Base-by-base conservation (phyloP, 371 early-diverging fungal species). In the Umbelopsis sp. region DNA sequence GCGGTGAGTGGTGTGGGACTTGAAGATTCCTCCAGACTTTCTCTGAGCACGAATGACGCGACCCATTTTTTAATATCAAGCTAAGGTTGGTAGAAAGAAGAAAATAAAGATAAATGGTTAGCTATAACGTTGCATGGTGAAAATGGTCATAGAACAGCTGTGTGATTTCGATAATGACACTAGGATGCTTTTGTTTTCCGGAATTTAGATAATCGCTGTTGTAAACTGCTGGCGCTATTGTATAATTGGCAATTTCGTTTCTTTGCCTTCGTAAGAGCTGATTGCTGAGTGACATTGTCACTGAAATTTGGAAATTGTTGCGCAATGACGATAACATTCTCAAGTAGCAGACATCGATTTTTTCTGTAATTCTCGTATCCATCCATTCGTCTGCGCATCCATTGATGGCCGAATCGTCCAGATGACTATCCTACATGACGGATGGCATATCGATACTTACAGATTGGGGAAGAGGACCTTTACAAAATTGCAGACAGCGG, bases 1-100 rank as follows among this genome's bases (percentile, higher is more conserved):
- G 74, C 99, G 93, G 84, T 92, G 92, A 80, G 91, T 91, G 80
- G 93, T 94, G 91, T 95, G 96, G 80, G 99, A 88, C 87, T 92
- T 96, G 96, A 98, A 99, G 86, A 98, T 96, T 78, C 96, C 94
- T 82, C 98, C 98, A 76, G 95, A 57, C 51, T 72, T 65, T 65
- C 65, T 69, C 63, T 69, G 69, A 69, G 69, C 69, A 69, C 69
- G 69, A 69, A 69, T 69, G 64, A 69, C 69, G 64, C 69, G 69
- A 69, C 69, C 69, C 69, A 69, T 69, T 64, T 64, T 52, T 52
- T 52, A 29, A 22, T 29, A 71, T 63, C 68, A 66, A 52, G 52
- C 52, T 41, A 22, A 50, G n/a, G 22, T 41, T 22, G 5, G 35
- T 16, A 20, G 10, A 29, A 38, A 3, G 44, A 41, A 35, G 37